Base-by-base conservation (phyloP, 2,329 filamentous ascomycete species). In the Ustilaginoidea virens region DNA sequence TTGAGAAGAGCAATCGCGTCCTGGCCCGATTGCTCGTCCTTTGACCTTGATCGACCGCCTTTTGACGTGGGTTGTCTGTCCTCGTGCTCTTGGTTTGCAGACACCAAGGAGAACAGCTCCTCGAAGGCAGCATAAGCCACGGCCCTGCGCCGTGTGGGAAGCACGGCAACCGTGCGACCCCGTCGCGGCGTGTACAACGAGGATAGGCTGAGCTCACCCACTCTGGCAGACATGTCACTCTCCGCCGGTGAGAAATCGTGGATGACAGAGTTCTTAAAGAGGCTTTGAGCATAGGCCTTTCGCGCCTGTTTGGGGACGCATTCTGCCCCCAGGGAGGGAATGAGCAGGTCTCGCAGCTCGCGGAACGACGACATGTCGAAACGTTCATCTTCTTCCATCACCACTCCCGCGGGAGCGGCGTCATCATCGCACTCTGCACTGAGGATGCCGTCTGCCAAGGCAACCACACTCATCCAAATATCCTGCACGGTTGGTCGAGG, bases 201-300 rank as follows among this genome's bases (percentile, higher is more conserved):
- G 1, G 43, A 36, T 2, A 92, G 59, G 1, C 72, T 71, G 3
- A 65, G 58, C 15, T 52, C 48, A 14, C 40, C 58, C 35, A 31
- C 56, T 42, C 28, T 63, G 36, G 41, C 56, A 39, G 61, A 79
- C 58, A 58, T 62, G 0, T 48, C 60, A 9, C 64, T 61, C 38
- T 83, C 73, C 0, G 54, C 48, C 1, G 60, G 59, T 0, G 62
- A 53, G 0, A 73, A 69, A 1, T 64, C 52, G 47, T 93, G 83
- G 28, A 94, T 74, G 33, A 93, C 71, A 1, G 85, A 93, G 17
- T 74, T 80, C 25, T 66, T 63, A 55, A 96, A 92, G 1, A 98
- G 65, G 15, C 74, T 77, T 38, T 76, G 68, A 1, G 78, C 71
- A 43, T 86, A 93, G 1, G 67, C 56, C 30, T 67, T 67, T 23